phyloP scores from a whole-genome alignment of 768 basidiomycete species.

The Tylopilus subfusipes region DNA sequence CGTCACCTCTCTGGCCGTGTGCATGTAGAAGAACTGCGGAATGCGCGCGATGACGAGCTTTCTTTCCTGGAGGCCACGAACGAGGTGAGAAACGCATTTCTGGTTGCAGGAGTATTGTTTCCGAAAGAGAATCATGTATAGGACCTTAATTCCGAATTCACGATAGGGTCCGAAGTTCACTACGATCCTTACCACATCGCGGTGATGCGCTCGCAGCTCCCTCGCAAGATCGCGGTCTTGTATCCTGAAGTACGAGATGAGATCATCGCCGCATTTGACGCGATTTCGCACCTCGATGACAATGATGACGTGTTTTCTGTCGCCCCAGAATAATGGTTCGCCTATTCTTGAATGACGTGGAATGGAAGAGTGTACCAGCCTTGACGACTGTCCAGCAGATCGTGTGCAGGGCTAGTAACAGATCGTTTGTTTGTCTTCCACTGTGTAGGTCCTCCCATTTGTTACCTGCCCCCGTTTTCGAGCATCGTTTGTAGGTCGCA shows the following conservation, averaged over 20 bases:
- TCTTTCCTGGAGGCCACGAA: conserved; percentile 30
- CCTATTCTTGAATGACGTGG: conserved; percentile 17
- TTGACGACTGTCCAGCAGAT: conserved; percentile 30
- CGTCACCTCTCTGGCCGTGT: conserved; percentile 33
- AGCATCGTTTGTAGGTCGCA: too few species aligned
- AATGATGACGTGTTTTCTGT: conserved; percentile 13
- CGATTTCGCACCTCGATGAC: conserved; percentile 27
- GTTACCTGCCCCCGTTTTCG: too few species aligned
- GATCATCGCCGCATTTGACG: conserved; percentile 37
- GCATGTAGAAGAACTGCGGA: conserved; percentile 40
- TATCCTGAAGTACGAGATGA: conserved; percentile 47
- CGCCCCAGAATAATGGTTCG: too few species aligned
- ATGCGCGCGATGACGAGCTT: conserved; percentile 37
- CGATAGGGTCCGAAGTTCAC: conserved; percentile 29
- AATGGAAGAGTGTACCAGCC: conserved; percentile 25
- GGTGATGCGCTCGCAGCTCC: conserved; percentile 29
- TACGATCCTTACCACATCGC: conserved; percentile 27
- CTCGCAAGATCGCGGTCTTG: conserved; percentile 36
- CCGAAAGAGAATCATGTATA: too few species aligned
- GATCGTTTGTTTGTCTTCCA: conserved; percentile 47
- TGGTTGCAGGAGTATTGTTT: too few species aligned
- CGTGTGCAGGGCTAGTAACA: conserved; percentile 41
- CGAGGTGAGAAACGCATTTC: conserved; percentile 17
- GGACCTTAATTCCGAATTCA: too few species aligned
- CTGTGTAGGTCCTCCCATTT: conserved; percentile 38